Conservation (phyloP, 1,284 basidiomycete genomes). For the Ustilago loliicola region DNA sequence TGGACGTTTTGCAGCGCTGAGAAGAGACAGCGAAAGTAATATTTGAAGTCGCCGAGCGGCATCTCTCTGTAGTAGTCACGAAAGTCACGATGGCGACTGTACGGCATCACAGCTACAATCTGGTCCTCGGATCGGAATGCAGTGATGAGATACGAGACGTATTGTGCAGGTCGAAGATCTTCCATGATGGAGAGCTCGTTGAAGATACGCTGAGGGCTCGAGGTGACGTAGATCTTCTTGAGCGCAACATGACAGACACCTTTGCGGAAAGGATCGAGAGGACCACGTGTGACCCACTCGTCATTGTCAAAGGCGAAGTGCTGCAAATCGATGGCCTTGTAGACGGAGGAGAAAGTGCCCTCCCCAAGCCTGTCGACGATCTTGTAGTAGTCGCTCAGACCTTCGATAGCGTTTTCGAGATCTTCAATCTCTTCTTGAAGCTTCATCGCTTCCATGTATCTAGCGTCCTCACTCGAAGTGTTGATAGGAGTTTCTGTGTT, state of each 20-base stretch:
- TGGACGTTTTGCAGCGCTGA: slow-evolving; percentile 91
- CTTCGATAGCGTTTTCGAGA: slow-evolving; percentile 81
- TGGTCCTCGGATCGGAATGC: slow-evolving; percentile 93
- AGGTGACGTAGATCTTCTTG: slow-evolving; percentile 97
- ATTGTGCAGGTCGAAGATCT: slow-evolving; percentile 73
- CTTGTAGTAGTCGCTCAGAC: slow-evolving; percentile 78
- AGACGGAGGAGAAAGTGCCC: slow-evolving; percentile 97
- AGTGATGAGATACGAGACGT: slow-evolving; percentile 82
- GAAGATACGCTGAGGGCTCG: slow-evolving; percentile 88
- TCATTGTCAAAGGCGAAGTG: slow-evolving; percentile 84
- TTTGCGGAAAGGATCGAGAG: slow-evolving; percentile 41
- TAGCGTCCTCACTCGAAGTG: slow-evolving; percentile 46
- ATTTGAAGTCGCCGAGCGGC: slow-evolving; percentile 81
- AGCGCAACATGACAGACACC: slow-evolving; percentile 83
- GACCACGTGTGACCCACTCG: slow-evolving; percentile 75
- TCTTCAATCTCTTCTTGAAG: slow-evolving; percentile 72
- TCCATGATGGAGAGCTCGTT: slow-evolving; percentile 97
- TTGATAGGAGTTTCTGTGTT: slow-evolving; percentile 24
- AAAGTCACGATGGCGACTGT: slow-evolving; percentile 92
- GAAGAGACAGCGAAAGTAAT: slow-evolving; percentile 92
- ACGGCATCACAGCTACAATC: slow-evolving; percentile 94
- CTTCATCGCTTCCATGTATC: slow-evolving; percentile 44
- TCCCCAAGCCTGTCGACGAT: slow-evolving; percentile 93
- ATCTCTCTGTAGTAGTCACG: slow-evolving; percentile 83
- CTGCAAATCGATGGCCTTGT: slow-evolving; percentile 89